Evolutionary conservation across 2,329 filamentous ascomycete genomes (phyloP).

Genomic region (Dryadomyces quercivorus): DNA sequence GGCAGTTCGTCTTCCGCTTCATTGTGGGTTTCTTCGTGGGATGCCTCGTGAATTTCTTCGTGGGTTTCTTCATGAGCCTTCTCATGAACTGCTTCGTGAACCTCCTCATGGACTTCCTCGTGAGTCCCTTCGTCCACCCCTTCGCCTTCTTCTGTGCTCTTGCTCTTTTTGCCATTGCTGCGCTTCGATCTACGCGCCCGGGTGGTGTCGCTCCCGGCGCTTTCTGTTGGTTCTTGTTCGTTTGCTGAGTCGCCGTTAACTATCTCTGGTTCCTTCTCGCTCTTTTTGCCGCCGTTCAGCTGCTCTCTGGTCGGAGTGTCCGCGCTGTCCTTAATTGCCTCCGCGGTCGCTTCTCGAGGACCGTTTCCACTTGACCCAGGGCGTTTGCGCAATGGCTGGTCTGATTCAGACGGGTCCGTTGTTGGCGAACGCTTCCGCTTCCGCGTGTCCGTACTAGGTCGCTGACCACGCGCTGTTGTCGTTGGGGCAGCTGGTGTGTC

Average conservation of each 20-base stretch:
- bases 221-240: slow-evolving; percentile 16
- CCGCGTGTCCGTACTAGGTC: slow-evolving; percentile 24
- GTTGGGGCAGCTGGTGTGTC: slow-evolving; percentile 9
- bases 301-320: background rate
- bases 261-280: slow-evolving; percentile 23
- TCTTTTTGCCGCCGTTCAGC: slow-evolving; percentile 25
- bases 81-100: slow-evolving; percentile 8
- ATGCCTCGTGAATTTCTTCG: slow-evolving; percentile 9
- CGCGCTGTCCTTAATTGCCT: background rate
- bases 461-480: slow-evolving; percentile 5
- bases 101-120: background rate
- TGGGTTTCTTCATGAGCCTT: background rate
- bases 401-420: slow-evolving; percentile 30
- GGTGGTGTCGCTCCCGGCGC: slow-evolving; percentile 21
- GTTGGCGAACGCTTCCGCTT: slow-evolving; percentile 39
- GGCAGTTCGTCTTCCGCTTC: background rate
- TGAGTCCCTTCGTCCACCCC: slow-evolving; percentile 10
- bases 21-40: slow-evolving; percentile 9
- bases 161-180: slow-evolving; percentile 23
- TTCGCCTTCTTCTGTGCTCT: slow-evolving; percentile 2
- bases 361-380: slow-evolving; percentile 28
- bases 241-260: slow-evolving; percentile 22
- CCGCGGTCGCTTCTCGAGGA: slow-evolving; percentile 11
- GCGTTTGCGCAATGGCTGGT: slow-evolving; percentile 41
- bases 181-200: slow-evolving; percentile 29